phyloP scores from a whole-genome alignment of 2,329 filamentous ascomycete species.

The Fusarium sp. region DNA sequence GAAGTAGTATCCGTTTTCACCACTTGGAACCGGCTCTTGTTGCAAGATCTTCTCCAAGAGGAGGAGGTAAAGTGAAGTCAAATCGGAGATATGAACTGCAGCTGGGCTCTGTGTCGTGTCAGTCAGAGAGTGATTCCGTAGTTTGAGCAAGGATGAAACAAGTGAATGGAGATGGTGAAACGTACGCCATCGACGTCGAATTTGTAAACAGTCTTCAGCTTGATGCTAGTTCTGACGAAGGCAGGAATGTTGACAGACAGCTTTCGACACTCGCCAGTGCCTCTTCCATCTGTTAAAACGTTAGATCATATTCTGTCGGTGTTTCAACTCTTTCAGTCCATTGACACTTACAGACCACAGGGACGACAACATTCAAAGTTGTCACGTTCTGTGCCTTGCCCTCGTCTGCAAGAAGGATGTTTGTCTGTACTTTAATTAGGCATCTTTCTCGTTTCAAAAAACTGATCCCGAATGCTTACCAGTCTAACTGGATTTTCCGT shows the following conservation, averaged over 20 bases:
- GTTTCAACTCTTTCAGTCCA: not conserved
- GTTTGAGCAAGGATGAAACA: not conserved
- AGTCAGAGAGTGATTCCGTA: not conserved
- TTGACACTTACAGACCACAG: slow-evolving; percentile 44
- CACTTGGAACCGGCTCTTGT: slow-evolving; percentile 43
- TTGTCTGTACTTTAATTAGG: slow-evolving; percentile 36
- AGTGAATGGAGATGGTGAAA: not conserved
- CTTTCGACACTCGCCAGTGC: slow-evolving; percentile 48
- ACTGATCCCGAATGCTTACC: slow-evolving; percentile 28
- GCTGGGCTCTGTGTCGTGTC: slow-evolving; percentile 34
- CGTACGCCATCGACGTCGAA: slow-evolving; percentile 50
- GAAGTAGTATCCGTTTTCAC: slow-evolving; percentile 51
- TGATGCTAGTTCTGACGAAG: slow-evolving; percentile 46
- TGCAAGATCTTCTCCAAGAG: slow-evolving; percentile 46
- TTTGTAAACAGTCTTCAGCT: slow-evolving; percentile 46
- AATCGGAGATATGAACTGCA: slow-evolving; percentile 48
- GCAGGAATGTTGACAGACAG: slow-evolving; percentile 50
- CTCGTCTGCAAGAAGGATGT: slow-evolving; percentile 45
- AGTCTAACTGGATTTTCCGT: slow-evolving; percentile 43
- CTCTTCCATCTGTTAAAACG: slow-evolving; percentile 47
- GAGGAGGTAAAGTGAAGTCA: slow-evolving; percentile 46
- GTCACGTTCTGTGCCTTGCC: slow-evolving; percentile 45
- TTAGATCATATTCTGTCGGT: not conserved
- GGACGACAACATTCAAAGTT: slow-evolving; percentile 46
- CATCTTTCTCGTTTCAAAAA: too few species aligned